These are phyloP conservation scores for Panaeolus papilionaceus DNA, from an alignment of 768 basidiomycete genomes.

Conservation along the genomic window DNA sequence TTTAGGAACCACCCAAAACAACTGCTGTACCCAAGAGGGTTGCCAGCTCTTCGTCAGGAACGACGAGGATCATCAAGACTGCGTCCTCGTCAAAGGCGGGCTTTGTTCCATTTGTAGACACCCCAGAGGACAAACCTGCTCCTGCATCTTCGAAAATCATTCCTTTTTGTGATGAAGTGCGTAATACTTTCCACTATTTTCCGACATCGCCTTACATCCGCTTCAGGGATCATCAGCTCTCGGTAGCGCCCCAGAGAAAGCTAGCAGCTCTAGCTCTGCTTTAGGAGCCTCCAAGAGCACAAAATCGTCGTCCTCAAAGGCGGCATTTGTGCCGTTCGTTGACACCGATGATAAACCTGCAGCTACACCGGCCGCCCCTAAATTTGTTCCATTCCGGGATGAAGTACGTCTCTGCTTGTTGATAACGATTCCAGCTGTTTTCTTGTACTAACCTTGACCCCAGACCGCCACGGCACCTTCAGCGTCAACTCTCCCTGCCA, in stretches of 20 bases:
- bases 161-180: conserved; percentile 78
- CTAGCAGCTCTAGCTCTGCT: background rate
- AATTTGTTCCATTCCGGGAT: conserved; percentile 8
- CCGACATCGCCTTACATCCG: background rate
- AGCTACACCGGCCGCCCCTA: background rate
- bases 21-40: conserved; percentile 22
- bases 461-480: conserved; percentile 37
- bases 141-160: conserved; percentile 59
- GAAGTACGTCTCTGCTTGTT: background rate
- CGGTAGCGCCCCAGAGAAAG: too few relatives aligned
- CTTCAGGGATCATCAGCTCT: background rate
- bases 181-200: conserved; percentile 23
- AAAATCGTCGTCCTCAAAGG: background rate
- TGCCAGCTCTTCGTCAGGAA: background rate
- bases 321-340: background rate
- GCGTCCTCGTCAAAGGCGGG: conserved; percentile 39
- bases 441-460: conserved; percentile 19
- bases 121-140: conserved; percentile 25
- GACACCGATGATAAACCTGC: background rate
- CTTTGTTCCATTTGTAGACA: conserved; percentile 49
- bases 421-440: background rate
- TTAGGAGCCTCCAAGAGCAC: background rate
- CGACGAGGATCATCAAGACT: conserved; percentile 21
- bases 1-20: background rate
- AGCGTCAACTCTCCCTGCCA: conserved; percentile 27